Evolutionary conservation across 169 alveolate genomes (phyloP), one percentile per base, ranked within the genome.

Genomic region (Plasmodium coatneyi): DNA sequence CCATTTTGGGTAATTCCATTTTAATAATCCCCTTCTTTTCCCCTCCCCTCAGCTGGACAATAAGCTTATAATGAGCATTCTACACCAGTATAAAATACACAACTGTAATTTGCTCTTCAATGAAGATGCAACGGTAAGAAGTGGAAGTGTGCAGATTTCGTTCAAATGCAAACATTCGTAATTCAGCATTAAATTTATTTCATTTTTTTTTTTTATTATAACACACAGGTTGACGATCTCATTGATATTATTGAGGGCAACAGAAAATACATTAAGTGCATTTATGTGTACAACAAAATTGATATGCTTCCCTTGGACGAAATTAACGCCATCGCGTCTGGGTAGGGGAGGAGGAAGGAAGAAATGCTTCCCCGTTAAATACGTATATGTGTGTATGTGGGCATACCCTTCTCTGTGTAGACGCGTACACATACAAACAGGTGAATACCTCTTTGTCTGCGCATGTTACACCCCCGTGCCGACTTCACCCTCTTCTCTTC

Each of bases 211-310:
- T 89, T 66, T 2, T 36, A 39, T 89, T 78, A 34, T 5, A 78
- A 34, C 46, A 56, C 28, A 25, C 49, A 80, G 94, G 87, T 97
- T 25, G 99, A 99, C 93, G 99, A 99, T 92, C 97, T 99, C 71
- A 99, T 99, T 94, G 99, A 99, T 94, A 98, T 98, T 36, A 98
- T 99, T 78, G 99, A 99, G 96, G 99, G 99, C 76, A 98, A 98
- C 71, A 96, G 99, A 71, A 97, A 96, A 43, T 98, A 97, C 92
- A 96, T 98, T 71, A 99, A 99, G 28, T 98, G 99, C 71, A 95
- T 98, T 52, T 98, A 98, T 95, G 98, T 97, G 32, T 92, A 98
- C 74, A 98, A 98, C 97, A 98, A 98, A 95, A 98, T 98, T 56
- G 99, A 98, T 93, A 97, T 96, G 89, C 96, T 98, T 32, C 97